Percentiles rank a stretch among this genome's conserved stretches.
Conservation (phyloP, 1,284 basidiomycete genomes). For the Papiliotrema nemorosa region DNA sequence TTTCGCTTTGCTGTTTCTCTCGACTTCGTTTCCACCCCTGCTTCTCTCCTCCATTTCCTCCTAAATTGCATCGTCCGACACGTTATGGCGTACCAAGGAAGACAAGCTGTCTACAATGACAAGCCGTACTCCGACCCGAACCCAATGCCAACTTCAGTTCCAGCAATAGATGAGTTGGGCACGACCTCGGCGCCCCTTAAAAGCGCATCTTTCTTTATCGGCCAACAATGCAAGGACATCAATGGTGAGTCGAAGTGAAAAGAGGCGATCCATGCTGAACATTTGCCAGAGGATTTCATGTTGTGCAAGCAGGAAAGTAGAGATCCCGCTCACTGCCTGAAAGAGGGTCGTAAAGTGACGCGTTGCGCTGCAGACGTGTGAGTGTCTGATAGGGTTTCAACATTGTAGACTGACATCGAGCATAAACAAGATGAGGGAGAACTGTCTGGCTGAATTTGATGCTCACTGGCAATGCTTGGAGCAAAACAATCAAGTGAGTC, state of each 20-base stretch:
- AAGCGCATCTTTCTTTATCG: conserved; percentile 96
- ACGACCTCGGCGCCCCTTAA: conserved; percentile 91
- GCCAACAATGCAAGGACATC: conserved; percentile 90
- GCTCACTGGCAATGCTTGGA: conserved; percentile 95
- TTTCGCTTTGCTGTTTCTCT: too few relatives aligned
- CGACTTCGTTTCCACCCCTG: too few relatives aligned
- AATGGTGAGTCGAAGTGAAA: conserved; percentile 67
- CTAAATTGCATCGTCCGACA: too few relatives aligned
- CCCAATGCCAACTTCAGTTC: conserved; percentile 67
- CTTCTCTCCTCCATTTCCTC: too few relatives aligned
- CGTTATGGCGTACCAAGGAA: conserved; percentile 31
- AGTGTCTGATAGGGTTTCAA: conserved; percentile 46
- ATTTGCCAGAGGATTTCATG: conserved; percentile 89
- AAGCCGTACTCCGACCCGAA: conserved; percentile 64
- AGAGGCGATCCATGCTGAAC: background rate
- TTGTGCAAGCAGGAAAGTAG: conserved; percentile 91
- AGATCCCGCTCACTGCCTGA: conserved; percentile 88
- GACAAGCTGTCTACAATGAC: conserved; percentile 39
- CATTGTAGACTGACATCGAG: conserved; percentile 50
- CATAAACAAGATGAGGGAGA: conserved; percentile 87
- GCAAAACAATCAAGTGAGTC: conserved; percentile 83
- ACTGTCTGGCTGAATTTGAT: conserved; percentile 84
- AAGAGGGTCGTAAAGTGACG: conserved; percentile 94
- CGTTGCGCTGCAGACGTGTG: conserved; percentile 92
- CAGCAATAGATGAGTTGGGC: conserved; percentile 87